Percentiles rank a stretch among this genome's conserved stretches.
These are phyloP conservation scores for Beauveria asiatica DNA, from an alignment of 2,329 filamentous ascomycete species.

Conservation along the genomic window DNA sequence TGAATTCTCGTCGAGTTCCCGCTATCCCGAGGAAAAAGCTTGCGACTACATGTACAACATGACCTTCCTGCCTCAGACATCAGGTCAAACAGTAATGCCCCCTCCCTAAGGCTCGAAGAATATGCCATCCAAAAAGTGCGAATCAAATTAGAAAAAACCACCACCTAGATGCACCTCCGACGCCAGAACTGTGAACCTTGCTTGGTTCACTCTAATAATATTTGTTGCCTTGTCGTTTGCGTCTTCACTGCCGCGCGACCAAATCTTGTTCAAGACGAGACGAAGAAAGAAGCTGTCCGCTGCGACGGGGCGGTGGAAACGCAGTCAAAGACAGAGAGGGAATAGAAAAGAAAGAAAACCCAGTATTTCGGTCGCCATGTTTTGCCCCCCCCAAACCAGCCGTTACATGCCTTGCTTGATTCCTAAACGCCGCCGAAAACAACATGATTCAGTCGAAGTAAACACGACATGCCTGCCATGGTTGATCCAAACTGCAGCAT, in stretches of 20 bases:
- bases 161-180: background rate
- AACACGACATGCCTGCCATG: background rate
- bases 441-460: background rate
- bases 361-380: background rate
- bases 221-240: background rate
- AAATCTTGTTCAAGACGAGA: conserved; percentile 2
- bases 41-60: too few species aligned
- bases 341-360: background rate
- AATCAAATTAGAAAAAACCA: background rate
- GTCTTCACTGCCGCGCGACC: background rate
- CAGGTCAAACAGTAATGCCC: too few species aligned
- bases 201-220: background rate
- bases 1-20: too few species aligned
- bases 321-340: background rate
- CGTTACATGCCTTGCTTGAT: background rate
- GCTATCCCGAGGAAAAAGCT: too few species aligned
- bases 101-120: too few species aligned
- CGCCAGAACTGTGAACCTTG: background rate
- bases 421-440: conserved; percentile 3
- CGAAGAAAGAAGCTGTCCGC: background rate
- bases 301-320: background rate
- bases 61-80: too few species aligned
- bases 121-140: too few species aligned
- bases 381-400: background rate
- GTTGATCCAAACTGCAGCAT: background rate